Percentiles rank a stretch among this genome's conserved stretches.
phyloP scores from a whole-genome alignment of 1,284 basidiomycete genomes.

The Ceratobasidium sp. region DNA sequence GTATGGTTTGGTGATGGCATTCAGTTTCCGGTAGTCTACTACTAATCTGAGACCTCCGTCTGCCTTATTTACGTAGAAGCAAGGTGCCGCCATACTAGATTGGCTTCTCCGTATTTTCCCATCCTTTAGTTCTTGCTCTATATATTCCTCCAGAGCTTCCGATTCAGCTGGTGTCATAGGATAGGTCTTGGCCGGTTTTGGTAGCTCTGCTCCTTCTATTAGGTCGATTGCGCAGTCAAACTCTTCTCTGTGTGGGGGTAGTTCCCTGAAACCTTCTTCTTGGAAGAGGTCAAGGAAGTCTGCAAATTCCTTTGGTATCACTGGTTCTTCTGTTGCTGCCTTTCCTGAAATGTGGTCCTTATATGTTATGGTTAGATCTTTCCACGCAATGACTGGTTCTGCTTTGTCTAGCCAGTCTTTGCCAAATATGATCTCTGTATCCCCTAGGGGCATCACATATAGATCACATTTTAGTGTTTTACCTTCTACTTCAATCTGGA shows the following conservation, averaged over 20 bases:
- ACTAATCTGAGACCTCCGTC: not conserved
- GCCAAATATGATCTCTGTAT: too few relatives aligned
- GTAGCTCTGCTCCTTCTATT: slow-evolving; percentile 1
- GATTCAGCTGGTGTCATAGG: not conserved
- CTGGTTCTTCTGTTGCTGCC: too few relatives aligned
- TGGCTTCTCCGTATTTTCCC: not conserved
- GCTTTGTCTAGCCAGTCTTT: not conserved
- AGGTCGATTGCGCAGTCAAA: slow-evolving; percentile 1
- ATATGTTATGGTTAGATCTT: too few relatives aligned
- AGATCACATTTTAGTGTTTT: too few relatives aligned
- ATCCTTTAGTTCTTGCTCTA: not conserved
- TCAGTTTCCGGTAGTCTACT: slow-evolving; percentile 3
- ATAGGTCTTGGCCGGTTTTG: not conserved
- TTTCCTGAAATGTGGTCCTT: too few relatives aligned
- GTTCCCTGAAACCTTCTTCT: too few relatives aligned
- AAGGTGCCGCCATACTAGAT: not conserved
- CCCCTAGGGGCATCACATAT: too few relatives aligned
- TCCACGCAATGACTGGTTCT: too few relatives aligned
- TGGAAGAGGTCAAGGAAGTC: not conserved
- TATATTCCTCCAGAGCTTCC: not conserved
- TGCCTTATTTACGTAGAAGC: slow-evolving; percentile 18
- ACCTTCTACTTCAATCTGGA: too few relatives aligned
- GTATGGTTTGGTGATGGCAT: slow-evolving; percentile 8
- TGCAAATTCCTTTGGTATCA: too few relatives aligned
- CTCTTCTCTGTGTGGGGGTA: too few relatives aligned